Base-by-base conservation (phyloP, 257 asterid genomes). In the Rehmannia glutinosa region DNA sequence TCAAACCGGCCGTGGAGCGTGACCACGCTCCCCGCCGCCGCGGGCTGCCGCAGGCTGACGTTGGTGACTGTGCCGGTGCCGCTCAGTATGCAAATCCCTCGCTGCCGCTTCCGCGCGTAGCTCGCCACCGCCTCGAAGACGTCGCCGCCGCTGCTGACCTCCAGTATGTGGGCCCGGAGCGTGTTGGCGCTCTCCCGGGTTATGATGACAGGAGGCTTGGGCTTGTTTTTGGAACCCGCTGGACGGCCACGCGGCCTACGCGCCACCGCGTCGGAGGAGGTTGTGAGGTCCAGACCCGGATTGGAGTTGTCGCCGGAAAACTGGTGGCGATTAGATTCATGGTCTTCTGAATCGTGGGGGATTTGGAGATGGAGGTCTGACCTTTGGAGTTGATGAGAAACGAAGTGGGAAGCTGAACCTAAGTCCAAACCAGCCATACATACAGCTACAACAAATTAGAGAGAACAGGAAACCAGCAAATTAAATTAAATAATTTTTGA, bases 181-280 rank as follows among this genome's bases (percentile, higher is more conserved):
- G 97, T 84, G 81, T 91, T 91, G 8, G 96, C 91, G 71, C 97
- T 91, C 28, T 91, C 97, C 4, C 91, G 83, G 2, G 96, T 88
- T 20, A 91, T 86, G 70, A 91, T 91, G 49, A 91, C 97, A 10
- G 97, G 97, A 1, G 97, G 96, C 28, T 84, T 86, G 0, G 90
- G 85, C 71, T 88, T 91, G 82, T 91, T 91, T 50, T 91, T 91
- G 15, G 97, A 86, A 0, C 97, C 97, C 0, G 96, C 65, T 0
- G 97, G 97, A 3, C 97, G 84, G 47, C 89, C 89, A 1, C 89
- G 74, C 0, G 86, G 78, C 19, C 89, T 8, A 2, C 87, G 83
- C 30, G 52, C 81, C 68, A 27, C 78, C 51, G 42, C 62, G 24
- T 86, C 89, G 4, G 82, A 89, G 7, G 81, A 41, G n/a, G 70